Conservation (phyloP, 306 rosid species). For the Quercus suber region DNA sequence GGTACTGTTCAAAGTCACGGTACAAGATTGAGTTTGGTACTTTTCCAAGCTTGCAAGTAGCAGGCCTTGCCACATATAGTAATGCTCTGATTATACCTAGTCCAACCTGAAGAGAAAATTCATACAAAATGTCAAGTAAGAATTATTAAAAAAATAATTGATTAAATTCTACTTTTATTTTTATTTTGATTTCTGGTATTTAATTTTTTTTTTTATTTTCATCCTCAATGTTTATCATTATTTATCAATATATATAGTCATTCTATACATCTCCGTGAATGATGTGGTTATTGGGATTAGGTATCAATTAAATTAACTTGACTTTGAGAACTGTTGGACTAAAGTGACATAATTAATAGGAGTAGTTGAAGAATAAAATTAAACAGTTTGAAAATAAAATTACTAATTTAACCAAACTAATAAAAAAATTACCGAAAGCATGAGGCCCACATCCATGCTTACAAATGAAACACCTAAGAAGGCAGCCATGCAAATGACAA, state of each 20-base stretch:
- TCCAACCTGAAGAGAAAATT: slow-evolving; percentile 44
- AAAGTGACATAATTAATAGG: not conserved
- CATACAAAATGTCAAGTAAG: not conserved
- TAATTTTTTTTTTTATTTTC: too few species aligned
- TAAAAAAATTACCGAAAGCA: slow-evolving; percentile 46
- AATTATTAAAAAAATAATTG: too few species aligned
- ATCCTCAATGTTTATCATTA: too few species aligned
- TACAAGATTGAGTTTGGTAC: slow-evolving; percentile 42
- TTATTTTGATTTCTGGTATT: too few species aligned
- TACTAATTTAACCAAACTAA: not conserved
- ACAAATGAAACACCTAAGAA: slow-evolving; percentile 53
- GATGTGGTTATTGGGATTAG: too few species aligned
- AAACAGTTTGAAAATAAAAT: not conserved
- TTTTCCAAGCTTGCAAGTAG: slow-evolving; percentile 72
- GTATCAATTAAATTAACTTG: not conserved
- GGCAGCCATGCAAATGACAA: slow-evolving; percentile 64
- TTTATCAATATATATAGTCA: too few species aligned
- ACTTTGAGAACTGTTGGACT: not conserved
- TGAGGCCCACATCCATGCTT: slow-evolving; percentile 72
- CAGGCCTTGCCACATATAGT: slow-evolving; percentile 81
- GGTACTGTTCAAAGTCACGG: slow-evolving; percentile 70
- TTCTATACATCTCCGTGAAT: too few species aligned
- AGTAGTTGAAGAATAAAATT: too few species aligned
- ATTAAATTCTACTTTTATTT: too few species aligned
- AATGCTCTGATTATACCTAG: slow-evolving; percentile 74